phyloP scores from a whole-genome alignment of 805 yeast species.

The Wickerhamiella brachini region DNA sequence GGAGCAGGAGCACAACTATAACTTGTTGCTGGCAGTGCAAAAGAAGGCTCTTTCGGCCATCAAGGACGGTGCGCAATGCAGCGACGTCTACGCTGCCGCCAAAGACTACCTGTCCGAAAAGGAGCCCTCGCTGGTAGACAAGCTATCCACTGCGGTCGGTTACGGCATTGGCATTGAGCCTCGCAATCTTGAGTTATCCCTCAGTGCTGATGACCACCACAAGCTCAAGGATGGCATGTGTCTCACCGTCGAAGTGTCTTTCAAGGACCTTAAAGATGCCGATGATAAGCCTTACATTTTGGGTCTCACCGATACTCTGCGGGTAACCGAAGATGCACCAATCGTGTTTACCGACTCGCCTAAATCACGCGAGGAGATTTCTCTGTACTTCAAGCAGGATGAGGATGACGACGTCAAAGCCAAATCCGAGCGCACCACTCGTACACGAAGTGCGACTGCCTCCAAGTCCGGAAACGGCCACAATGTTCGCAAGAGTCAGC shows the following conservation, averaged over 20 bases:
- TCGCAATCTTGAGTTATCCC: constrained; percentile 60
- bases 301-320: constrained; percentile 67
- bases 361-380: constrained; percentile 57
- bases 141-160: constrained; percentile 70
- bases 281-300: constrained; percentile 52
- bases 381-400: constrained; percentile 71
- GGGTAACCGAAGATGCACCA: constrained; percentile 50
- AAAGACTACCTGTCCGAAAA: constrained; percentile 44
- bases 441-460: constrained; percentile 2
- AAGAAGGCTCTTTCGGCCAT: constrained; percentile 44
- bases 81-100: constrained; percentile 51
- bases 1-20: constrained; percentile 67
- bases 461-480: constrained; percentile 1
- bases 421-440: constrained; percentile 7
- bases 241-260: constrained; percentile 64
- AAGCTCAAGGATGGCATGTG: constrained; percentile 57
- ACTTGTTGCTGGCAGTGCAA: constrained; percentile 58
- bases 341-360: constrained; percentile 59
- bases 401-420: constrained; percentile 34
- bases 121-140: constrained; percentile 46
- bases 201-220: constrained; percentile 62
- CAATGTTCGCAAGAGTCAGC: constrained; percentile 6
- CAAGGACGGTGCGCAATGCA: constrained; percentile 56
- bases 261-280: constrained; percentile 43
- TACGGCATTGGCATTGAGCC: constrained; percentile 83